These are phyloP conservation scores for Heliosperma pusillum DNA, from an alignment of 148 eudicot species.

Conservation along the genomic window DNA sequence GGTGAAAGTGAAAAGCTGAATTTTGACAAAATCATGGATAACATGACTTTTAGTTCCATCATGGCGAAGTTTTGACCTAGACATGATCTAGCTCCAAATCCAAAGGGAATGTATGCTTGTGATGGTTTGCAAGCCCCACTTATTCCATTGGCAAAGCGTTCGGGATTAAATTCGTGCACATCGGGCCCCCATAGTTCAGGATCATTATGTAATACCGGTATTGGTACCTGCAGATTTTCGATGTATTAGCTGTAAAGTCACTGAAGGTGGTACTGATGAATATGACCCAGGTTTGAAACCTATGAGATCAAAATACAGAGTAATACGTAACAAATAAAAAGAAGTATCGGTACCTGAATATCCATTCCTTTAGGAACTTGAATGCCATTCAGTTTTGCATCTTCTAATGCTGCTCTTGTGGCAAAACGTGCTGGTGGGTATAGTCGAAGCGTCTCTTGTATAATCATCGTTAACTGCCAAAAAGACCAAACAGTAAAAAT, in stretches of 20 bases:
- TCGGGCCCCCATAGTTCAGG: constrained; percentile 28
- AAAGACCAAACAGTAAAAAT: not conserved
- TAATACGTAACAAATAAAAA: no score
- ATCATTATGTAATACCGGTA: constrained; percentile 16
- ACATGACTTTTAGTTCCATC: constrained; percentile 21
- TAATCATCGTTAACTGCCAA: constrained; percentile 52
- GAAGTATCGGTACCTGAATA: constrained; percentile 5
- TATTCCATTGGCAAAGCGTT: constrained; percentile 27
- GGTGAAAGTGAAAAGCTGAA: constrained; percentile 50
- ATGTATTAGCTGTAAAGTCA: not conserved
- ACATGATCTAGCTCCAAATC: constrained; percentile 21
- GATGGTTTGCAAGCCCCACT: constrained; percentile 23
- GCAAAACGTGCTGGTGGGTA: constrained; percentile 48
- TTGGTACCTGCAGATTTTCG: constrained; percentile 28
- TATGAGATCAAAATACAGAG: not conserved
- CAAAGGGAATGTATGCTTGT: constrained; percentile 27
- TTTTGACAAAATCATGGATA: constrained; percentile 37
- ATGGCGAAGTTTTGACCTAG: constrained; percentile 29
- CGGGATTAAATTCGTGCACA: constrained; percentile 21
- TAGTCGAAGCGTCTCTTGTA: constrained; percentile 53
- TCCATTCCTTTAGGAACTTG: constrained; percentile 42
- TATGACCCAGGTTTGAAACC: not conserved
- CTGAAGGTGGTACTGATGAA: not conserved
- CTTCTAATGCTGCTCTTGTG: constrained; percentile 44
- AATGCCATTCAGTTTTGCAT: constrained; percentile 33